Conservation (phyloP, 1,139 yeast species). For the Scheffersomyces illinoinensis region DNA sequence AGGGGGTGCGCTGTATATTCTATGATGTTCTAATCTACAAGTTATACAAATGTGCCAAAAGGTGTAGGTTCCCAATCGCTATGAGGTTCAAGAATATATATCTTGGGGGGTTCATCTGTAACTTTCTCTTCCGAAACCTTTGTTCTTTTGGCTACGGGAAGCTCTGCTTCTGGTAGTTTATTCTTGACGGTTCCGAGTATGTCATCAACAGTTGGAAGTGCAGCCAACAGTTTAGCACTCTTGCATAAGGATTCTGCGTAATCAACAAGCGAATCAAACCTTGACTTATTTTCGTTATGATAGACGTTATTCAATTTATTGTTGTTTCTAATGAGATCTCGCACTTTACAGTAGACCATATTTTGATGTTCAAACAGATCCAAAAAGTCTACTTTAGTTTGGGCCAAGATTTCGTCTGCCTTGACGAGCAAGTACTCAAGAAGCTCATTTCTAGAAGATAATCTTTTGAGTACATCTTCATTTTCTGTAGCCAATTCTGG, state of each 20-base stretch:
- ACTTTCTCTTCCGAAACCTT: conserved; percentile 7
- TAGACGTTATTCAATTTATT: not conserved
- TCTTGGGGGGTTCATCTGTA: conserved; percentile 8
- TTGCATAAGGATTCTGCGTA: not conserved
- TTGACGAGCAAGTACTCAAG: not conserved
- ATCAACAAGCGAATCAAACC: not conserved
- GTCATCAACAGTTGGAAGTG: conserved; percentile 12
- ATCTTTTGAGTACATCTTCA: not conserved
- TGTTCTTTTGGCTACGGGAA: not conserved
- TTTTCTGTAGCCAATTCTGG: not conserved
- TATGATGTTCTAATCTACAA: not conserved
- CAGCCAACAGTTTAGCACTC: conserved; percentile 6
- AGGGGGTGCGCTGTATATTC: not conserved
- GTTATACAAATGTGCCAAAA: conserved; percentile 33
- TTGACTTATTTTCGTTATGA: not conserved
- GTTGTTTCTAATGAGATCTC: not conserved
- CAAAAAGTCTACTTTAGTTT: not conserved
- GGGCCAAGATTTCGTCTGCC: not conserved
- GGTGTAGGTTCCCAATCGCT: conserved; percentile 47
- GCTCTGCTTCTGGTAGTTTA: not conserved
- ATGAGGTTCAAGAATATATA: conserved; percentile 23
- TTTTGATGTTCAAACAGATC: not conserved
- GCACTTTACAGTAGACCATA: not conserved
- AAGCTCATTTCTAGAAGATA: not conserved
- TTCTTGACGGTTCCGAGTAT: not conserved